Evolutionary conservation across 1,284 basidiomycete genomes (phyloP).

Genomic region (Heterobasidion occidentale): DNA sequence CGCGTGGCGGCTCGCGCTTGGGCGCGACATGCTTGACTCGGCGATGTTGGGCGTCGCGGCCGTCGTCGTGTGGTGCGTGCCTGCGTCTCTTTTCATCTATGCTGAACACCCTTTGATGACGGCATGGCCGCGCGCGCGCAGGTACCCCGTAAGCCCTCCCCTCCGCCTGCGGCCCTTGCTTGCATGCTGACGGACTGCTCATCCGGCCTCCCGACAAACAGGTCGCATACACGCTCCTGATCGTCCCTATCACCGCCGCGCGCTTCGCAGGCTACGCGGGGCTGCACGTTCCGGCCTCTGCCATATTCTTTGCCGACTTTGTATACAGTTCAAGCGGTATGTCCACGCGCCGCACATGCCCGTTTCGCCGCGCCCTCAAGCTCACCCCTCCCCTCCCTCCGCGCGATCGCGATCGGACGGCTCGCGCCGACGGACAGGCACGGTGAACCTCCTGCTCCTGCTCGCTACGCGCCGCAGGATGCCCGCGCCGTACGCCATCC

Average conservation of each 20-base stretch:
- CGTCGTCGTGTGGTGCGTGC: constrained; percentile 25
- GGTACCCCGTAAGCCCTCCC: constrained; percentile 12
- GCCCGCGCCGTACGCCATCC: constrained; percentile 19
- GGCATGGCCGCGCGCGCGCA: neutral
- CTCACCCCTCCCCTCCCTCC: neutral
- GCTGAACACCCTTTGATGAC: neutral
- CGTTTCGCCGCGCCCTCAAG: neutral
- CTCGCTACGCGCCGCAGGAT: constrained; percentile 21
- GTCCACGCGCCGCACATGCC: constrained; percentile 1
- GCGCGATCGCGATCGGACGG: neutral
- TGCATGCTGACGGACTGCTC: neutral
- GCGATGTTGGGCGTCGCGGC: constrained; percentile 25
- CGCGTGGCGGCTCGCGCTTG: constrained; percentile 27
- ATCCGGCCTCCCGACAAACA: constrained; percentile 2
- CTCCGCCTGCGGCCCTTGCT: neutral
- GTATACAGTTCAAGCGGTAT: constrained; percentile 30
- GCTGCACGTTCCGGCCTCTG: constrained; percentile 19
- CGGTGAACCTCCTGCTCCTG: constrained; percentile 25
- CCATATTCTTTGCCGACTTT: constrained; percentile 25
- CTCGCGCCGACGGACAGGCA: constrained; percentile 13
- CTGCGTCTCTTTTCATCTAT: neutral
- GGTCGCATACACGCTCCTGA: constrained; percentile 27
- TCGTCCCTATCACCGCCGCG: constrained; percentile 27
- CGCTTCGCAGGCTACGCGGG: constrained; percentile 27
- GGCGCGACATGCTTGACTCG: constrained; percentile 27